Evolutionary conservation across 257 asterid genomes (phyloP).

Genomic region (Catharanthus roseus): DNA sequence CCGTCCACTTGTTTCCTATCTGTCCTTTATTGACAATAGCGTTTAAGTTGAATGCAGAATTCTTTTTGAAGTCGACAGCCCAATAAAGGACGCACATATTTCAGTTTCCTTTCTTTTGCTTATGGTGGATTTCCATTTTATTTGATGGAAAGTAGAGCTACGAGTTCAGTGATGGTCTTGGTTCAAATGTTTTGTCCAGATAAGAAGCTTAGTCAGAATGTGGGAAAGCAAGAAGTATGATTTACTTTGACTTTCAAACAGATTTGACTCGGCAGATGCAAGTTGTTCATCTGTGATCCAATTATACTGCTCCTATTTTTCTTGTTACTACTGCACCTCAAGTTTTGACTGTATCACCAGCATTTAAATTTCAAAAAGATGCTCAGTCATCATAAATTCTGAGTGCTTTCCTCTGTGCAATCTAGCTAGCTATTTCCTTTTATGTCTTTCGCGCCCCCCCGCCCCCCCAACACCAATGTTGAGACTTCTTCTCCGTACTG

Average conservation of each 20-base stretch:
- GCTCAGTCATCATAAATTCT: background rate
- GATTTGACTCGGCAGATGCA: background rate
- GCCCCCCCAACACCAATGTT: no score
- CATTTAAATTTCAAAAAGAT: background rate
- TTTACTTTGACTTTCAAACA: background rate
- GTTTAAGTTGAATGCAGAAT: no score
- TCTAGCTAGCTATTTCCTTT: background rate
- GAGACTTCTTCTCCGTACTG: background rate
- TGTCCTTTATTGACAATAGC: background rate
- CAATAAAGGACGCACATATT: no score
- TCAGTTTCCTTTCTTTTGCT: no score
- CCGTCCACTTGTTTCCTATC: background rate
- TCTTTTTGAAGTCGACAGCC: no score
- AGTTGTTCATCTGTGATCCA: background rate
- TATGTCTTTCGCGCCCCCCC: background rate
- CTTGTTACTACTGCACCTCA: background rate
- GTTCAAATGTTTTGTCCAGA: background rate
- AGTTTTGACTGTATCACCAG: background rate
- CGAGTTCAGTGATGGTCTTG: no score
- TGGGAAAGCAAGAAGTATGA: background rate
- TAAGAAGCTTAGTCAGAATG: background rate
- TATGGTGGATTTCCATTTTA: no score
- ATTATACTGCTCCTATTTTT: background rate
- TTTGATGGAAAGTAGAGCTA: no score
- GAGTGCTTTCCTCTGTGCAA: background rate